Evolutionary conservation across 148 eudicot species (phyloP).

Genomic region (Rhododendron molle): DNA sequence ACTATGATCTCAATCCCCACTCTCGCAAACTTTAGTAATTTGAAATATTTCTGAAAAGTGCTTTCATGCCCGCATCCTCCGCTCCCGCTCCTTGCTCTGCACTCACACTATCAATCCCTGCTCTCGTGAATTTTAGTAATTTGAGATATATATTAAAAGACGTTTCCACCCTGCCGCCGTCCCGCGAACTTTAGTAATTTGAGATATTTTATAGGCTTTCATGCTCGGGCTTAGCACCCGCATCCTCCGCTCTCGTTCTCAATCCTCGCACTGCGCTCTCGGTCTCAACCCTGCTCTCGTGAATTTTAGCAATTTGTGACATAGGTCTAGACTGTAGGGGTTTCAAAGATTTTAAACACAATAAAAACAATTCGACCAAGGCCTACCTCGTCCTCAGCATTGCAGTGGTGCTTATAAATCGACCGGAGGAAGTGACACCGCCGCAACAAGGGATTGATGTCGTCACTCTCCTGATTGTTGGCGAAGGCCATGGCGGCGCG

Average conservation of each 20-base stretch:
- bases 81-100: too few species aligned
- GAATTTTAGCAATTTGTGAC: neutral
- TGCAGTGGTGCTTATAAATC: slow-evolving; percentile 2
- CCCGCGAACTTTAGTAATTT: too few species aligned
- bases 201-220: too few species aligned
- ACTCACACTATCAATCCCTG: too few species aligned
- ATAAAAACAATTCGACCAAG: neutral
- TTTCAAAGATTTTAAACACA: neutral
- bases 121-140: too few species aligned
- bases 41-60: neutral
- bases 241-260: too few species aligned
- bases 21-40: neutral
- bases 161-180: too few species aligned
- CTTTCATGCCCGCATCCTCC: too few species aligned
- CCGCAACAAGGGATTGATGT: slow-evolving; percentile 60
- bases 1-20: neutral
- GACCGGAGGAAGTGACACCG: slow-evolving; percentile 44
- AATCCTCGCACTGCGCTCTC: neutral
- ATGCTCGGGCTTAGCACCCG: too few species aligned
- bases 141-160: too few species aligned
- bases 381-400: slow-evolving; percentile 6
- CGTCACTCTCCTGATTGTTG: slow-evolving; percentile 37
- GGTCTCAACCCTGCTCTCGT: neutral
- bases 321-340: neutral
- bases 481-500: slow-evolving; percentile 67